Evolutionary conservation across 2,329 filamentous ascomycete species (phyloP), one percentile per base, ranked within the genome.

Genomic region (Rugonectria rugulosa): DNA sequence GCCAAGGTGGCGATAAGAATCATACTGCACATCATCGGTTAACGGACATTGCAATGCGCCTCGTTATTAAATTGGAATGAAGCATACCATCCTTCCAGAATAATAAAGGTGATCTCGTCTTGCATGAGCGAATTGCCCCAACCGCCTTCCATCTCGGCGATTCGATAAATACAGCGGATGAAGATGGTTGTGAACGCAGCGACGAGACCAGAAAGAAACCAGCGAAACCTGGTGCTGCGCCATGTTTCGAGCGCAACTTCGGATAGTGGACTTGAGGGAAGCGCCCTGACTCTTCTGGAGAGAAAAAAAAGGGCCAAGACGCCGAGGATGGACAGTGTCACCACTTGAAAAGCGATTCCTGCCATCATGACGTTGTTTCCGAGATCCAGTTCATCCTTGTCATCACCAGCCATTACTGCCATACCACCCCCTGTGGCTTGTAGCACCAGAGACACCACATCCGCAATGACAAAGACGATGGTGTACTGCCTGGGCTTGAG

Each of bases 61-160:
- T n/a, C n/a, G n/a, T n/a, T n/a, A 36, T 9, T 20, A 17, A 36
- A 15, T 27, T 11, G 32, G 12, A 36, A 9, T 4, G 9, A 7
- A 11, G 26, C 11, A 15, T 17, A 56, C 53, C 31, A 17, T 38
- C 81, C 80, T 74, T 87, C 84, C 34, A 86, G 77, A 5, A 71
- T 78, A 59, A 86, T 78, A 66, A 86, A 86, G 27, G 81, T 68
- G 19, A 72, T 73, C 71, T 87, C 75, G 27, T 80, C 70, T 26
- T 64, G 69, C 67, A 87, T 86, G 60, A 89, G 70, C 21, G 77
- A 70, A 2, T 86, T 85, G 4, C 66, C 71, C 81, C 85, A 90
- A 2, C 87, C 87, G 37, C 81, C 75, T 61, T 79, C 82, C 61
- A 90, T 73, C 77, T 90, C 87, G 1, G 81, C 82, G 20, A 88